A percentile compares a stretch with the other conserved stretches of the same genome.
phyloP scores from a whole-genome alignment of 768 basidiomycete species.

The Hericium rajendrae region DNA sequence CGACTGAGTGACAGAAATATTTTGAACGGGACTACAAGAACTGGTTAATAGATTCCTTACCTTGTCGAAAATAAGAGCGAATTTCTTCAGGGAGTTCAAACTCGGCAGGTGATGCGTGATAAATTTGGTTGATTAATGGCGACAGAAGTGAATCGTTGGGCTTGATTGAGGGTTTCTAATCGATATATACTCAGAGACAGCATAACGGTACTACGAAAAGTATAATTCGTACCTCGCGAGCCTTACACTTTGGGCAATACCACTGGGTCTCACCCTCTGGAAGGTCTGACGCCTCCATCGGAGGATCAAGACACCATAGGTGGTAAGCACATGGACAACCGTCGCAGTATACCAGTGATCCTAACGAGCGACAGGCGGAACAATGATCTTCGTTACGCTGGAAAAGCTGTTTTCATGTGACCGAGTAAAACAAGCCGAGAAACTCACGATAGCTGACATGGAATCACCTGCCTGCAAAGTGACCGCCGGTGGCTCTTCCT shows the following conservation, averaged over 20 bases:
- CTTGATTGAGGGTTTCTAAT: slow-evolving; percentile 59
- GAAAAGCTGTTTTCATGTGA: background rate
- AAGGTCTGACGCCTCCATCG: slow-evolving; percentile 80
- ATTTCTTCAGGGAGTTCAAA: slow-evolving; percentile 85
- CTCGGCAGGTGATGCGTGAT: slow-evolving; percentile 64
- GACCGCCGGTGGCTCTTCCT: slow-evolving; percentile 33
- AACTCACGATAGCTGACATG: slow-evolving; percentile 28
- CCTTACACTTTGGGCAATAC: slow-evolving; percentile 68
- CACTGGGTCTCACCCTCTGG: slow-evolving; percentile 64
- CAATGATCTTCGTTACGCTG: slow-evolving; percentile 76
- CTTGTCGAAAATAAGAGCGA: slow-evolving; percentile 75
- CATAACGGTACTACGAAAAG: background rate
- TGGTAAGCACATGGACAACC: slow-evolving; percentile 95
- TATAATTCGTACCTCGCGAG: slow-evolving; percentile 46
- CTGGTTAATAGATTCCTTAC: slow-evolving; percentile 29
- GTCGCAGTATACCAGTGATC: slow-evolving; percentile 91
- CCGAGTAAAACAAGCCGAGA: background rate
- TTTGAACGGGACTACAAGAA: slow-evolving; percentile 1
- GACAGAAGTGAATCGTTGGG: slow-evolving; percentile 59
- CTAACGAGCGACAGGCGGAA: slow-evolving; percentile 72
- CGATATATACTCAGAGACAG: background rate
- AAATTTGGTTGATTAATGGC: slow-evolving; percentile 61
- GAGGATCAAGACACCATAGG: slow-evolving; percentile 93
- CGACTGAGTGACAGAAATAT: slow-evolving; percentile 40
- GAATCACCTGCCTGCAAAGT: slow-evolving; percentile 28